phyloP scores from a whole-genome alignment of 306 rosid genomes.

The Castanospermum australe region DNA sequence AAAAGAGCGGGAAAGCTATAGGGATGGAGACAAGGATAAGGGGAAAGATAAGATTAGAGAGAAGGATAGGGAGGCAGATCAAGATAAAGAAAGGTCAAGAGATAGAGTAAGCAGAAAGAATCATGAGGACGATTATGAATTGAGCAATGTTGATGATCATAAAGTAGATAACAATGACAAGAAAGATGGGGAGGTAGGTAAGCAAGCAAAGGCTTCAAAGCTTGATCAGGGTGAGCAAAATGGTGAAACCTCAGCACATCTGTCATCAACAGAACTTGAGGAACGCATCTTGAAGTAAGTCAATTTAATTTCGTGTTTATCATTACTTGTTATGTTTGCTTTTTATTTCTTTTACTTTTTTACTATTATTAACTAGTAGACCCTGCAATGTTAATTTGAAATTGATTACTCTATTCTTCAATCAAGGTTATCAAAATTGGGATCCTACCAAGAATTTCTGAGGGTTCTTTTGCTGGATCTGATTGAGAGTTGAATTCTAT shows the following conservation, averaged over 20 bases:
- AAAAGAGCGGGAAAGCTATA: conserved; percentile 44
- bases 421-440: neutral
- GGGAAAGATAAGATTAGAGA: conserved; percentile 48
- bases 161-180: conserved; percentile 47
- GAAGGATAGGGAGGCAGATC: conserved; percentile 48
- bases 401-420: conserved; percentile 3
- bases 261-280: conserved; percentile 56
- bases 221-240: conserved; percentile 35
- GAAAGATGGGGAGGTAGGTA: conserved; percentile 48
- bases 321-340: neutral
- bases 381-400: conserved; percentile 13
- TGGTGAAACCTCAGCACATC: conserved; percentile 35
- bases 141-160: conserved; percentile 44
- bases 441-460: conserved; percentile 3
- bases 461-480: neutral
- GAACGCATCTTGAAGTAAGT: conserved; percentile 75
- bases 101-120: conserved; percentile 52
- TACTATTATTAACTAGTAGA: conserved; percentile 2
- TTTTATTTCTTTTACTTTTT: neutral
- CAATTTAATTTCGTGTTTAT: neutral
- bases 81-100: conserved; percentile 57
- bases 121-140: conserved; percentile 51
- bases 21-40: conserved; percentile 53
- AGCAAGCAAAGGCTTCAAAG: conserved; percentile 44
- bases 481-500: neutral